Conservation (phyloP, 2,329 filamentous ascomycete genomes). For the Elsinoe batatas region DNA sequence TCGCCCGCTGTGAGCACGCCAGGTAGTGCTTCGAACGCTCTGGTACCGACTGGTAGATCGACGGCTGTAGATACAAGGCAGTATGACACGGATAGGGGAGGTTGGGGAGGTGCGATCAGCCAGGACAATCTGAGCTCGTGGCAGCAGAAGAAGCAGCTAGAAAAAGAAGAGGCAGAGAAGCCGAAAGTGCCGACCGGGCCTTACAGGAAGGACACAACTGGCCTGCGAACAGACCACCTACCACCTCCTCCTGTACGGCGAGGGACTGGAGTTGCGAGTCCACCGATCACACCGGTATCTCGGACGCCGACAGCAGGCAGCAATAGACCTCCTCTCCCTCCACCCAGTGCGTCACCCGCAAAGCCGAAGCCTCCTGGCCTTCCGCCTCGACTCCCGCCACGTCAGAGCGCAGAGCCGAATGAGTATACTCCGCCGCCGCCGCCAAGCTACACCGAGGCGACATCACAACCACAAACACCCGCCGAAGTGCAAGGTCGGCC, state of each 20-base stretch:
- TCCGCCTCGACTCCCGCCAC: constrained; percentile 62
- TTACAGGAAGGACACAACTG: constrained; percentile 61
- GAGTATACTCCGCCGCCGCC: constrained; percentile 37
- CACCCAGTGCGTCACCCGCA: constrained; percentile 22
- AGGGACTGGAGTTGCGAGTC: constrained; percentile 20
- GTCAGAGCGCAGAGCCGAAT: constrained; percentile 46
- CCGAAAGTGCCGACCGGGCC: constrained; percentile 46
- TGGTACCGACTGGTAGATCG: constrained; percentile 17
- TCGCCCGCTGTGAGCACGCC: constrained; percentile 23
- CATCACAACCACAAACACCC: constrained; percentile 22
- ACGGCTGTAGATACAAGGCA: constrained; percentile 8
- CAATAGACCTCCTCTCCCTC: constrained; percentile 16
- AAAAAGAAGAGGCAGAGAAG: constrained; percentile 28
- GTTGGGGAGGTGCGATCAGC: constrained; percentile 35
- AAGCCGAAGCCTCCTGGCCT: constrained; percentile 42
- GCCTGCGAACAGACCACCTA: constrained; percentile 56
- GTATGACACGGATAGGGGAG: constrained; percentile 29
- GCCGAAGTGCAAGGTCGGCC: constrained; percentile 38
- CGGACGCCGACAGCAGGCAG: constrained; percentile 17
- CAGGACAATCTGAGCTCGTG: constrained; percentile 30
- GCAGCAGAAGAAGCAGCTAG: constrained; percentile 28
- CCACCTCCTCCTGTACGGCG: constrained; percentile 59
- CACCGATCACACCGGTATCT: constrained; percentile 18
- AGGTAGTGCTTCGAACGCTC: constrained; percentile 26
- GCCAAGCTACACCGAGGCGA: constrained; percentile 39